A percentile compares a stretch with the other conserved stretches of the same genome.
Evolutionary conservation across 345 rosid genomes (phyloP).

Genomic region (Ceriops decandra): DNA sequence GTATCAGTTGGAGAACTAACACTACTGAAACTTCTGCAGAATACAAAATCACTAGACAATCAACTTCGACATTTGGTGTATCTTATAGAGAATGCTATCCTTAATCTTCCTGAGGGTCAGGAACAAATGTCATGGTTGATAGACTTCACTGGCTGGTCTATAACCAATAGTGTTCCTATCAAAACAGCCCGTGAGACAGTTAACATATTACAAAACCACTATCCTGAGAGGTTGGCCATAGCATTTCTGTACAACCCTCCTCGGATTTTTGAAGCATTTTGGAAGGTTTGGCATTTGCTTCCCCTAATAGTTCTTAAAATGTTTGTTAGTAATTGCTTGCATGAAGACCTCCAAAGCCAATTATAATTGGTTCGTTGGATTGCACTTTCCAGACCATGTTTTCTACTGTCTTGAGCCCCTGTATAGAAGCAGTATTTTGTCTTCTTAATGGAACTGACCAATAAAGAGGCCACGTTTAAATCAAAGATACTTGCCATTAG

Average conservation of each 20-base stretch:
- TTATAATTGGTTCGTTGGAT: neutral
- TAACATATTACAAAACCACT: slow-evolving; percentile 74
- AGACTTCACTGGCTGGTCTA: slow-evolving; percentile 87
- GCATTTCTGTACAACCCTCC: slow-evolving; percentile 96
- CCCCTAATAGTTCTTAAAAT: neutral
- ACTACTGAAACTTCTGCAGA: slow-evolving; percentile 41
- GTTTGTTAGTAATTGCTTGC: neutral
- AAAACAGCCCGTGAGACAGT: slow-evolving; percentile 75
- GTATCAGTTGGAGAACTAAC: slow-evolving; percentile 5
- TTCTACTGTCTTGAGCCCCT: neutral
- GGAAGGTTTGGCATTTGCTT: slow-evolving; percentile 64
- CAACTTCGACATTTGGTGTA: slow-evolving; percentile 81
- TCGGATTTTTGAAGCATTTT: slow-evolving; percentile 86
- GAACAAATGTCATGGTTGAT: slow-evolving; percentile 94
- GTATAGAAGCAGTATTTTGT: too few species aligned
- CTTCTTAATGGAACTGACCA: too few species aligned
- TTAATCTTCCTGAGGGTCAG: slow-evolving; percentile 86
- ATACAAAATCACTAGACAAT: slow-evolving; percentile 60
- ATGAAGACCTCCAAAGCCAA: neutral
- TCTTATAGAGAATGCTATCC: slow-evolving; percentile 82
- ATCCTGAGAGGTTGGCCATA: slow-evolving; percentile 87
- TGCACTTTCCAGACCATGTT: neutral
- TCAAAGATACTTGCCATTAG: neutral
- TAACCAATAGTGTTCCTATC: slow-evolving; percentile 63
- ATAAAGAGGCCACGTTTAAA: too few species aligned